Percentiles rank a stretch among this genome's conserved stretches.
These are phyloP conservation scores for Lepiota venenata DNA, from an alignment of 768 basidiomycete species.

Conservation along the genomic window DNA sequence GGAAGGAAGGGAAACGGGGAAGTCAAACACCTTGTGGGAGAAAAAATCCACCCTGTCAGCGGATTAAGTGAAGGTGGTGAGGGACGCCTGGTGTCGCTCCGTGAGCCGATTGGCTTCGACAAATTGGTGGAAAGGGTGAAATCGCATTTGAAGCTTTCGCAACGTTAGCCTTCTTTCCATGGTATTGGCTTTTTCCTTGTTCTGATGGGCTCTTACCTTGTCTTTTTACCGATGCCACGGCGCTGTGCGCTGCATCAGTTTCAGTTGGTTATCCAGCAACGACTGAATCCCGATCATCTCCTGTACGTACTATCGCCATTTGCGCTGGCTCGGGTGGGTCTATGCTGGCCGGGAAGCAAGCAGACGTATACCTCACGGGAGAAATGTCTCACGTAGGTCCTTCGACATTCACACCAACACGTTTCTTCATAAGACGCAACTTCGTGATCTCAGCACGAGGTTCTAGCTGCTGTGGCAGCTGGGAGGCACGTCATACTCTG, in stretches of 20 bases:
- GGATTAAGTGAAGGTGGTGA: conserved; percentile 49
- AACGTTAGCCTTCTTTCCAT: conserved; percentile 25
- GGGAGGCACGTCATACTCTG: conserved; percentile 85
- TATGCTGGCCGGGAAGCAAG: conserved; percentile 64
- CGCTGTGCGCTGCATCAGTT: conserved; percentile 35
- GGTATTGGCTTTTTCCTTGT: conserved; percentile 14
- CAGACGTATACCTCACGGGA: conserved; percentile 90
- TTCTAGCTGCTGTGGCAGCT: conserved; percentile 73
- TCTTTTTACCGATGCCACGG: conserved; percentile 9
- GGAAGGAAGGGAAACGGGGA: conserved; percentile 31
- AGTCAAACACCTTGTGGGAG: conserved; percentile 34
- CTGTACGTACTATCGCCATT: conserved; percentile 68
- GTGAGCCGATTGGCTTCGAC: conserved; percentile 53
- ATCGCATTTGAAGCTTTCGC: conserved; percentile 46
- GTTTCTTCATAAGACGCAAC: conserved; percentile 19
- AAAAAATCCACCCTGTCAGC: conserved; percentile 33
- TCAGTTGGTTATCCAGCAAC: conserved; percentile 57
- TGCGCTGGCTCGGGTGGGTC: conserved; percentile 90
- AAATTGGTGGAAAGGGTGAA: conserved; percentile 69
- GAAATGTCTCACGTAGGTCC: conserved; percentile 83
- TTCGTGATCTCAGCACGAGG: conserved; percentile 64
- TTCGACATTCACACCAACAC: conserved; percentile 3
- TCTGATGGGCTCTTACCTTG: conserved; percentile 16
- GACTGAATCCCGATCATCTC: conserved; percentile 24
- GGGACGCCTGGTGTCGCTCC: conserved; percentile 67